These are phyloP conservation scores for Quercus lobata DNA, from an alignment of 331 rosid genomes.

Conservation along the genomic window DNA sequence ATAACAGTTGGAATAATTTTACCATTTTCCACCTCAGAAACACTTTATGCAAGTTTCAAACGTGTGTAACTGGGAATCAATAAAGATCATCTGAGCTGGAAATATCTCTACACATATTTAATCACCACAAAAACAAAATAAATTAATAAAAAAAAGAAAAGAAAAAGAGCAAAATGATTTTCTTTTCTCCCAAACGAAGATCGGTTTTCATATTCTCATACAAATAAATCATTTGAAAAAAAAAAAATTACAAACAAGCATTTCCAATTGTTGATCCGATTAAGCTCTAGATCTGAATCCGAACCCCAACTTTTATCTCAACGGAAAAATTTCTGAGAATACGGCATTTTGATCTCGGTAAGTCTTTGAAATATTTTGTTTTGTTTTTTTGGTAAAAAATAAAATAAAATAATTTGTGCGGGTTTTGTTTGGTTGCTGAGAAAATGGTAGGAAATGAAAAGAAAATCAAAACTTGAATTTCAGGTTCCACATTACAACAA, in stretches of 20 bases:
- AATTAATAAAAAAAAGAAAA: too few relatives aligned
- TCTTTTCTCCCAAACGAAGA: constrained; percentile 32
- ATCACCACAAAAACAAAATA: too few relatives aligned
- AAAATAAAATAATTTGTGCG: too few relatives aligned
- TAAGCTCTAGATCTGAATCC: constrained; percentile 46
- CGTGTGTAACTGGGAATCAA: too few relatives aligned
- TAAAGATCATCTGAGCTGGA: too few relatives aligned
- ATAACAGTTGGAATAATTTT: too few relatives aligned
- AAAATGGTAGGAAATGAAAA: background rate
- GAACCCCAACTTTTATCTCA: background rate
- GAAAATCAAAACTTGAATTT: background rate
- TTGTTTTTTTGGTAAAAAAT: too few relatives aligned
- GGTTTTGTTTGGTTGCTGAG: constrained; percentile 7
- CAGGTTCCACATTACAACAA: background rate
- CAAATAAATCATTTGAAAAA: background rate
- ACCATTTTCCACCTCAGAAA: too few relatives aligned
- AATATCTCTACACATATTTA: too few relatives aligned
- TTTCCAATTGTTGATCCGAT: constrained; percentile 24
- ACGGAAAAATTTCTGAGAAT: background rate
- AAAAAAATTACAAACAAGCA: constrained; percentile 19
- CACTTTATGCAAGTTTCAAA: too few relatives aligned
- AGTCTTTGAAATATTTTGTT: constrained; percentile 11
- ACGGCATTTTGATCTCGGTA: constrained; percentile 29
- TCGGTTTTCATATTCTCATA: constrained; percentile 7
- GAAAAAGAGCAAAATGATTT: too few relatives aligned